phyloP scores from a whole-genome alignment of 176 grass and related monocot genomes.

The Puya raimondii region DNA sequence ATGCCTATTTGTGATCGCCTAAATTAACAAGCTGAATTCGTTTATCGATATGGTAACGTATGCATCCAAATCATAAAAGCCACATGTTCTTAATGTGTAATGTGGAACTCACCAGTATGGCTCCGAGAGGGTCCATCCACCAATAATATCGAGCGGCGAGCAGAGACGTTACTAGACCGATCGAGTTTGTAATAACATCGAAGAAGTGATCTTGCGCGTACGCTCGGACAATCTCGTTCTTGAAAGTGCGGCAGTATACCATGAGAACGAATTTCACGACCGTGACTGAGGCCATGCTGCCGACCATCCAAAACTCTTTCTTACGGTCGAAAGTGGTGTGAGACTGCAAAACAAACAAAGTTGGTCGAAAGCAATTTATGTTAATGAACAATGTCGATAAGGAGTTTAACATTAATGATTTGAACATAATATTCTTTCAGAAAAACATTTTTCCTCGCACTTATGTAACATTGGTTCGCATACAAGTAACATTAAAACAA shows the following conservation, averaged over 20 bases:
- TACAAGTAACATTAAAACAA: too few relatives aligned
- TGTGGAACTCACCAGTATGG: constrained; percentile 65
- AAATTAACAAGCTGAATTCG: too few relatives aligned
- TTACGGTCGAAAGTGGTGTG: constrained; percentile 37
- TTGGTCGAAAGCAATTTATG: neutral
- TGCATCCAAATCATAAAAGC: too few relatives aligned
- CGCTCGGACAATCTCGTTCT: constrained; percentile 78
- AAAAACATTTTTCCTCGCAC: too few relatives aligned
- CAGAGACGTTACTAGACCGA: constrained; percentile 56
- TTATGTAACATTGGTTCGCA: too few relatives aligned
- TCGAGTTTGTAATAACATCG: constrained; percentile 91
- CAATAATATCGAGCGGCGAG: constrained; percentile 55
- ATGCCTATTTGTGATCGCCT: too few relatives aligned
- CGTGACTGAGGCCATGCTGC: constrained; percentile 68
- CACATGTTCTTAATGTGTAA: neutral
- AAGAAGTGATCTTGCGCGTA: constrained; percentile 97
- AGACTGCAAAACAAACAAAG: constrained; percentile 21
- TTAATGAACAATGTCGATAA: neutral
- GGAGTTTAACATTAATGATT: too few relatives aligned
- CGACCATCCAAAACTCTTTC: constrained; percentile 77
- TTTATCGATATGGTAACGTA: too few relatives aligned
- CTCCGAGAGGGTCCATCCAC: constrained; percentile 91
- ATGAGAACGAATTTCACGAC: constrained; percentile 85
- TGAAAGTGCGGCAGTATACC: constrained; percentile 81
- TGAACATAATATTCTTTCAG: too few relatives aligned